A percentile compares a stretch with the other conserved stretches of the same genome.
phyloP scores from a whole-genome alignment of 257 asterid species.

The Nicotiana undulata region DNA sequence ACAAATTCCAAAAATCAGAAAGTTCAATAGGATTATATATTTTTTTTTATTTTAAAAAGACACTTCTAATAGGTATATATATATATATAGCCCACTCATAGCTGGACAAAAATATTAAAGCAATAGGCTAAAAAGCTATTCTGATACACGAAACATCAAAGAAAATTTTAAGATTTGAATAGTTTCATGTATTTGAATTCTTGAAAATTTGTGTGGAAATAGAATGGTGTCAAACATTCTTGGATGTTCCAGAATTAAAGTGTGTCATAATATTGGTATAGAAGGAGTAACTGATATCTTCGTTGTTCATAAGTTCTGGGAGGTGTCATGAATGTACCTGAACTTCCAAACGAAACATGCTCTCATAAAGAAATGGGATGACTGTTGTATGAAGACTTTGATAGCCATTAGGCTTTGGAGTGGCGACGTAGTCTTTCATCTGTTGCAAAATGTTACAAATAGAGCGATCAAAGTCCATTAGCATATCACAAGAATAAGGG shows the following conservation, averaged over 20 bases:
- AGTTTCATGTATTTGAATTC: background rate
- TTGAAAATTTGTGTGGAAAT: background rate
- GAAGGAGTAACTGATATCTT: background rate
- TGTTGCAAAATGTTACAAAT: conserved; percentile 26
- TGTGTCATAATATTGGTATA: background rate
- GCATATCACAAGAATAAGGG: background rate
- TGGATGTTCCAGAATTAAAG: background rate
- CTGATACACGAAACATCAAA: background rate
- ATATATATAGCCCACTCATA: background rate
- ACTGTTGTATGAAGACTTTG: conserved; percentile 95
- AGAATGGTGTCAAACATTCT: background rate
- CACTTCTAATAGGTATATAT: background rate
- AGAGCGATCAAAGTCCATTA: conserved; percentile 4
- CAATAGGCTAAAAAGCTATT: background rate
- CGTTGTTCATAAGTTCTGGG: background rate
- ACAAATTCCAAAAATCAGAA: background rate
- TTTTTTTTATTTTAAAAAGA: background rate
- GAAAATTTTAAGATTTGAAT: background rate
- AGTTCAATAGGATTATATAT: background rate
- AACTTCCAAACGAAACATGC: conserved; percentile 89
- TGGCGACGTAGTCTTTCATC: conserved; percentile 94
- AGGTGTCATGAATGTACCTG: conserved; percentile 44
- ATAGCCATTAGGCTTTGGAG: conserved; percentile 86
- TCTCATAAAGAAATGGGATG: conserved; percentile 88
- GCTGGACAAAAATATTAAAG: background rate